phyloP scores from a whole-genome alignment of 2,329 filamentous ascomycete species.

The Fusarium nodosum region DNA sequence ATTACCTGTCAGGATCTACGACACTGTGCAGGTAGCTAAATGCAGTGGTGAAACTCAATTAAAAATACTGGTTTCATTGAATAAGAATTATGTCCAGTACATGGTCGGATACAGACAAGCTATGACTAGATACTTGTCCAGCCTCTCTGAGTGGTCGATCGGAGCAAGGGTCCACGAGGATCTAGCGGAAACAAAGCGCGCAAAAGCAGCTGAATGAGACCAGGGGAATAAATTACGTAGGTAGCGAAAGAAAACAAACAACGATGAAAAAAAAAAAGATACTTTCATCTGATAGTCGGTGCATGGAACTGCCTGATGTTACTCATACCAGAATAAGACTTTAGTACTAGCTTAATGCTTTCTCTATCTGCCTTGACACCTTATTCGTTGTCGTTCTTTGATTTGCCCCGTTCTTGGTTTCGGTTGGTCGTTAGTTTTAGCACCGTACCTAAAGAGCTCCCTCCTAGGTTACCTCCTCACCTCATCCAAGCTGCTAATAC shows the following conservation, averaged over 20 bases:
- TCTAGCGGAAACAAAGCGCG: slow-evolving; percentile 37
- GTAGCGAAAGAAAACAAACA: slow-evolving; percentile 12
- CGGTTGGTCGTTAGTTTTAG: slow-evolving; percentile 45
- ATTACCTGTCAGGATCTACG: slow-evolving; percentile 12
- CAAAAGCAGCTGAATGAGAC: slow-evolving; percentile 18
- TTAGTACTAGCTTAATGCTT: slow-evolving; percentile 27
- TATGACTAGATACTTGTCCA: slow-evolving; percentile 12
- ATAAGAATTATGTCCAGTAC: slow-evolving; percentile 14
- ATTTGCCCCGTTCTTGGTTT: slow-evolving; percentile 37
- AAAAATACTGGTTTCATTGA: slow-evolving; percentile 12
- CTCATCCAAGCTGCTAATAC: slow-evolving; percentile 1
- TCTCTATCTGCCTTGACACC: slow-evolving; percentile 39
- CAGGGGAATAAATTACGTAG: slow-evolving; percentile 18
- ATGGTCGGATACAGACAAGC: slow-evolving; percentile 19
- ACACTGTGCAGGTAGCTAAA: slow-evolving; percentile 6
- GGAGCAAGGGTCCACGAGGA: slow-evolving; percentile 32
- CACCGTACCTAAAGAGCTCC: slow-evolving; percentile 25
- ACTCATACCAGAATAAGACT: slow-evolving; percentile 38
- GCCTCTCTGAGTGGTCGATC: slow-evolving; percentile 36
- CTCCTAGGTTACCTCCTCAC: slow-evolving; percentile 12
- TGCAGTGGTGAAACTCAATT: slow-evolving; percentile 24
- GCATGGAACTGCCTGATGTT: slow-evolving; percentile 32
- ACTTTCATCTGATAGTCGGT: slow-evolving; percentile 25
- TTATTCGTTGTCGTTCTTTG: slow-evolving; percentile 36
- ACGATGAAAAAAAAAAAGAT: slow-evolving; percentile 25